Evolutionary conservation across 805 yeast species (phyloP), one percentile per base, ranked within the genome.

Genomic region (Komagataella pseudopastoris): DNA sequence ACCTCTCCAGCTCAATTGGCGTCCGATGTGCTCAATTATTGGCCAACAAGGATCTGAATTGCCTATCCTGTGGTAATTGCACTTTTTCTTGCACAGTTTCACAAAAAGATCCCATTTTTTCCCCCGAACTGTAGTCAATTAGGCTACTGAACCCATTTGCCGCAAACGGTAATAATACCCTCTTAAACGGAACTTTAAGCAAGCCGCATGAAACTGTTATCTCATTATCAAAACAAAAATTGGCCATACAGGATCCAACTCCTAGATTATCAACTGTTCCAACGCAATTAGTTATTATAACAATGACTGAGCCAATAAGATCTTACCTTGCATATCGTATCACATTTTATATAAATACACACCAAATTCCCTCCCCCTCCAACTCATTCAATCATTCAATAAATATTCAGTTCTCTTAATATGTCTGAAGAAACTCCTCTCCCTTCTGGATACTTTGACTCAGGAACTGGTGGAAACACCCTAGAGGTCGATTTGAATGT

Each of bases 381-480:
- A 10, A 14, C 39, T 14, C 10, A 30, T 2, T 30, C 39, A 30
- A 30, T 30, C 39, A 30, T 30, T 20, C 44, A 6, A 16, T 44
- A 6, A 50, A 53, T 44, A 17, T 5, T n/a, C 20, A 20, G 17
- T 20, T n/a, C n/a, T 12, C 18, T 12, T 10, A 44, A 46, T 45
- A 56, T 56, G 59, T 55, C 51, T 53, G 46, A 53, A 56, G 51
- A 30, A 30, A 44, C 46, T 20, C 23, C 57, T 54, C 36, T 58
- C 45, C 62, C 61, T 39, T 57, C 65, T 12, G 76, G 75, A 17
- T 69, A 76, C 53, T 79, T 85, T 23, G 81, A 74, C 47, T 71
- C 69, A 16, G 84, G 85, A 47, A 80, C 88, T 52, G 96, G 96
- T 56, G 96, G 96, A 60, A 80, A 88, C 69, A 78, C 88, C 43